These are phyloP conservation scores for Cyclostephanos tholiformis DNA, from an alignment of 108 stramenopile species.

Conservation along the genomic window DNA sequence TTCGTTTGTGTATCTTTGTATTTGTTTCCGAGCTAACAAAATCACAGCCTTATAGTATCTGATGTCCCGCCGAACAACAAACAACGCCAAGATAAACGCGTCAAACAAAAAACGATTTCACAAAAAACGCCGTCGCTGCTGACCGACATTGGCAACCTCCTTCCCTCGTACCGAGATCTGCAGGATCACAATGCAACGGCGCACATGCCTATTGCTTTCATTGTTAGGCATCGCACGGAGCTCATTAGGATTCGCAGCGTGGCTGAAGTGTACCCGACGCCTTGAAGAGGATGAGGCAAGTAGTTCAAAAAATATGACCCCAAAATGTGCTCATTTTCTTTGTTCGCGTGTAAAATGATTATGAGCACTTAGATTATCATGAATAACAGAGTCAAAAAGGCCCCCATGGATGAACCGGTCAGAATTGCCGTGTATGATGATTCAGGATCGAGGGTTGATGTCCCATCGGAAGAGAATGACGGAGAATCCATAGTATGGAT, in stretches of 20 bases:
- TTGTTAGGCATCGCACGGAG: slow-evolving; percentile 11
- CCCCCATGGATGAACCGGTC: slow-evolving; percentile 8
- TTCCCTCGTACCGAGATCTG: neutral
- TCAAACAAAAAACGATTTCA: too few species aligned
- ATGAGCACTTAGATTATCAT: slow-evolving; percentile 25
- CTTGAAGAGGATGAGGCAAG: slow-evolving; percentile 44
- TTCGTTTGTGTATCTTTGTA: too few species aligned
- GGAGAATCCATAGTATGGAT: slow-evolving; percentile 41
- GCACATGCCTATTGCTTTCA: neutral
- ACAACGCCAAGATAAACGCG: too few species aligned
- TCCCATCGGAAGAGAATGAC: slow-evolving; percentile 5
- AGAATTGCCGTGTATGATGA: slow-evolving; percentile 31
- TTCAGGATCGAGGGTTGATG: neutral
- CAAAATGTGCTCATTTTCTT: neutral
- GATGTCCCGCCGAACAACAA: too few species aligned
- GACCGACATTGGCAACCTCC: too few species aligned
- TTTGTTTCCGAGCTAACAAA: too few species aligned
- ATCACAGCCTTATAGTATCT: too few species aligned
- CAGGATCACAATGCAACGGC: neutral
- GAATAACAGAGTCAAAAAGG: slow-evolving; percentile 38
- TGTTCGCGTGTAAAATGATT: neutral
- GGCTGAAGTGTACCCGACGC: slow-evolving; percentile 43
- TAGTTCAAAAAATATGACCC: neutral
- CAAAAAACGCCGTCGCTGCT: too few species aligned
- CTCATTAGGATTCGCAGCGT: slow-evolving; percentile 35